Evolutionary conservation across 2,329 filamentous ascomycete species (phyloP), one percentile per base, ranked within the genome.

Genomic region (Lanzia echinophila): DNA sequence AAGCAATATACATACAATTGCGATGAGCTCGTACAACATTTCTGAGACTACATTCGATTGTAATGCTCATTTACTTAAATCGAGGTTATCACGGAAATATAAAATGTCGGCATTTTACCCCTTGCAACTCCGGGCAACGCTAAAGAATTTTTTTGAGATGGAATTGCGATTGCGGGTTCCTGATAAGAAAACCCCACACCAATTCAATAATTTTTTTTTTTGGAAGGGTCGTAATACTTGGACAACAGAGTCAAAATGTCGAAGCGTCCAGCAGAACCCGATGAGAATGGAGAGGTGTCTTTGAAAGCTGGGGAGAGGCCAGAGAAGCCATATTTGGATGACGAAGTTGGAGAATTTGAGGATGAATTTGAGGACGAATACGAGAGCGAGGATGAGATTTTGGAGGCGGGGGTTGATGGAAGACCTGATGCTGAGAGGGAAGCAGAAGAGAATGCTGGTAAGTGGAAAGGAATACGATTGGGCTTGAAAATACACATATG

Each of bases 21-120:
- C 94, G 72, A 99, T 94, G 68, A 97, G 78, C 77, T 99, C 94
- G 79, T 99, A 99, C 75, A 99, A 77, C 94, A 99, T 96, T 62
- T 71, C 41, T 78, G 69, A 63, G 59, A 46, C 58, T 60, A 50
- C 56, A 59, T 60, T 58, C 56, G 45, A 49, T 38, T 43, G 42
- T 54, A 31, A 54, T 50, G 28, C 7, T 46, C 6, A 43, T 44
- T n/a, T 24, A 24, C 34, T 28, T 34, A 15, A 48, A 17, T 41
- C 34, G 38, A 34, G 50, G 34, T 39, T 47, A 44, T 50, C 44
- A 17, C 33, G n/a, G 47, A 10, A 36, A 39, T 20, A 38, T 42
- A 22, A 19, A 19, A 7, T 41, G n/a, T n/a, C n/a, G 43, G 33
- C 24, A 41, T 19, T 47, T 53, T 3, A 39, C 34, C 34, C 38